Evolutionary conservation across 495 filamentous ascomycete species (phyloP).

Genomic region (Aspergillus baeticus): DNA sequence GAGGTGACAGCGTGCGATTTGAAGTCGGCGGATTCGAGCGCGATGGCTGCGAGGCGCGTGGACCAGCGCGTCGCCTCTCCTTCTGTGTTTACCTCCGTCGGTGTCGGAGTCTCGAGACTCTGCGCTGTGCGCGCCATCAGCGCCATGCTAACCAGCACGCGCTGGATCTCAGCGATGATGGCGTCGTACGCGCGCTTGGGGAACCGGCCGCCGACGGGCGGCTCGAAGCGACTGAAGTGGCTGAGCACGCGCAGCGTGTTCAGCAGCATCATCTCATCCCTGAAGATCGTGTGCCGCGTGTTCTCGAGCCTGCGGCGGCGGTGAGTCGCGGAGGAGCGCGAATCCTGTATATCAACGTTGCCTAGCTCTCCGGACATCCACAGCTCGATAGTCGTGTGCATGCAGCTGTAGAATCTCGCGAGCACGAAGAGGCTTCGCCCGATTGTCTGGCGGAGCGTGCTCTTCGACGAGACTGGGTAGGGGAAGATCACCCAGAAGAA

Average conservation of each 20-base stretch:
- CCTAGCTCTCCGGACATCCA: constrained; percentile 59
- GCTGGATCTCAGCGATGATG: constrained; percentile 34
- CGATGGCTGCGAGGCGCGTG: constrained; percentile 26
- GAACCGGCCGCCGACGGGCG: constrained; percentile 37
- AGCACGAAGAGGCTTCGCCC: constrained; percentile 67
- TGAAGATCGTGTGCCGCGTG: constrained; percentile 30
- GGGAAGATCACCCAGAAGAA: constrained; percentile 81
- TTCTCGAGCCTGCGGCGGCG: no score
- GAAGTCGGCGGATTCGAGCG: constrained; percentile 41
- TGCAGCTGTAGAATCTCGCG: constrained; percentile 68
- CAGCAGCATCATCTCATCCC: constrained; percentile 34
- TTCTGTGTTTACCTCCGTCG: constrained; percentile 12
- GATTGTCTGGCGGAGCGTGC: constrained; percentile 61
- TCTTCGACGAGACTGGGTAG: constrained; percentile 68
- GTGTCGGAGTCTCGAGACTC: constrained; percentile 22
- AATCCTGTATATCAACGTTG: constrained; percentile 38
- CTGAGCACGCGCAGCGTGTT: constrained; percentile 32
- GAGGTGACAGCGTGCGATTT: constrained; percentile 62
- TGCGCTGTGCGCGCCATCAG: constrained; percentile 57
- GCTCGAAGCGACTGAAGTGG: constrained; percentile 36
- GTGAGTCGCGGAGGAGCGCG: constrained; percentile 19
- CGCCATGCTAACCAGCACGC: constrained; percentile 63
- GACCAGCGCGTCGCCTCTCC: constrained; percentile 26
- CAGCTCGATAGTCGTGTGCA: constrained; percentile 63
- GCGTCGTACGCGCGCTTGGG: constrained; percentile 32